Evolutionary conservation across 352 stramenopile genomes (phyloP).

Genomic region (Phytophthora sojae): DNA sequence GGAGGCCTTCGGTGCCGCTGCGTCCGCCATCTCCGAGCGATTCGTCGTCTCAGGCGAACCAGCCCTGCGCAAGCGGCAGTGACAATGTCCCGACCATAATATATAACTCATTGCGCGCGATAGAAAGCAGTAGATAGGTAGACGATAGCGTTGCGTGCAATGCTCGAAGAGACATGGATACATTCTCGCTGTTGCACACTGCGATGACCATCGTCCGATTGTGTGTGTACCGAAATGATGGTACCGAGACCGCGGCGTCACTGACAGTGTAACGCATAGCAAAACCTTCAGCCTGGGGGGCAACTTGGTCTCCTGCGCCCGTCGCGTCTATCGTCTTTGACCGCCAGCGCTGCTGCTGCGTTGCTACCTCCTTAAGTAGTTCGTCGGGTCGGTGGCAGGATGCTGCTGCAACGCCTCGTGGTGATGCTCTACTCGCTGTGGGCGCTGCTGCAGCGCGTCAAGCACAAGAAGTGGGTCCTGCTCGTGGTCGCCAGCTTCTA

Average conservation of each 20-base stretch:
- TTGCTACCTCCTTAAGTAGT: neutral
- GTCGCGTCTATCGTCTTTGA: neutral
- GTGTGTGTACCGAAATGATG: conserved; percentile 23
- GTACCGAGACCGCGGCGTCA: conserved; percentile 18
- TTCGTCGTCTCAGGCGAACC: conserved; percentile 66
- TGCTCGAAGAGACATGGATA: neutral
- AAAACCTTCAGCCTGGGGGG: conserved; percentile 29
- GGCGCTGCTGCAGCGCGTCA: conserved; percentile 67
- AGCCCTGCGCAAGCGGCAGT: conserved; percentile 38
- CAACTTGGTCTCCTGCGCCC: conserved; percentile 13
- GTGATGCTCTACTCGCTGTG: conserved; percentile 69
- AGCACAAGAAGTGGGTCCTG: conserved; percentile 75
- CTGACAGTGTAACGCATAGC: conserved; percentile 24
- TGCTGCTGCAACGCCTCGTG: conserved; percentile 81
- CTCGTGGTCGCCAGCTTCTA: conserved; percentile 63
- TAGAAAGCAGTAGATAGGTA: neutral
- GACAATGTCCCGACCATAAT: conserved; percentile 4
- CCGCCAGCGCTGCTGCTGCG: neutral
- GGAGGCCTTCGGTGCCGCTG: conserved; percentile 82
- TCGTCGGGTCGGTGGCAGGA: conserved; percentile 20
- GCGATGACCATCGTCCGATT: conserved; percentile 14
- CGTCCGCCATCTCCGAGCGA: conserved; percentile 78
- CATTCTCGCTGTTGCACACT: neutral
- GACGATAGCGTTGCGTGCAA: too few relatives aligned
- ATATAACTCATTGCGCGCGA: neutral